A percentile compares a stretch with the other conserved stretches of the same genome.
phyloP scores from a whole-genome alignment of 352 stramenopile species.

The Globisporangium megalacanthum region DNA sequence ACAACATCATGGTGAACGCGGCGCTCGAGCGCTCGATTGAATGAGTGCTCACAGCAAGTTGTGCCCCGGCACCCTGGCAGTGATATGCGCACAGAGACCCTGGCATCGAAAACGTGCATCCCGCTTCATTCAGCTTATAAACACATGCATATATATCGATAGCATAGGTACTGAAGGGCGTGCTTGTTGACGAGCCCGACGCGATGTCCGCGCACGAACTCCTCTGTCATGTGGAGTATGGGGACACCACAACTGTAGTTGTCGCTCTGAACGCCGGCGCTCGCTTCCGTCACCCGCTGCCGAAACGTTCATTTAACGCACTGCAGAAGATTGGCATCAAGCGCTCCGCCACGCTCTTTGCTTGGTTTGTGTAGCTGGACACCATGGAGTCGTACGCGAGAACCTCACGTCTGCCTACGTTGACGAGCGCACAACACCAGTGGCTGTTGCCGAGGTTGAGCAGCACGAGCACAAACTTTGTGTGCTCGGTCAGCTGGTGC shows the following conservation, averaged over 20 bases:
- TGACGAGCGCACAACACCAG: background rate
- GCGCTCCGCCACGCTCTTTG: background rate
- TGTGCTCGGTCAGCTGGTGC: too few relatives aligned
- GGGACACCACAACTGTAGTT: conserved; percentile 1
- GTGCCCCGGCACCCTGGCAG: too few relatives aligned
- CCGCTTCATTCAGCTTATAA: too few relatives aligned
- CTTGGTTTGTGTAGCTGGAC: background rate
- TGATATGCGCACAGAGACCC: too few relatives aligned
- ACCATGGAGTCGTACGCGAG: background rate
- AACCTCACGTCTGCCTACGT: background rate
- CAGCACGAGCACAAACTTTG: background rate
- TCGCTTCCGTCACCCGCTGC: background rate
- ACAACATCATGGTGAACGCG: too few relatives aligned
- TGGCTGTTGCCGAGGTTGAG: background rate
- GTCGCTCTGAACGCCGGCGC: background rate
- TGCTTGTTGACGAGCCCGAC: background rate
- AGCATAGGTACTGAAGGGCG: background rate
- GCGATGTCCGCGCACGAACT: background rate
- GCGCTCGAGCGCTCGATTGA: too few relatives aligned
- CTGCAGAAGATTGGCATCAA: background rate
- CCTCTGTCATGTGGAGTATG: background rate
- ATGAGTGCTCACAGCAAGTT: too few relatives aligned
- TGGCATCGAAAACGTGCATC: too few relatives aligned
- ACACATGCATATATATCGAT: background rate
- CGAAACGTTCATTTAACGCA: background rate